Base-by-base conservation (phyloP, 169 alveolate species). In the Cryptosporidium canis region DNA sequence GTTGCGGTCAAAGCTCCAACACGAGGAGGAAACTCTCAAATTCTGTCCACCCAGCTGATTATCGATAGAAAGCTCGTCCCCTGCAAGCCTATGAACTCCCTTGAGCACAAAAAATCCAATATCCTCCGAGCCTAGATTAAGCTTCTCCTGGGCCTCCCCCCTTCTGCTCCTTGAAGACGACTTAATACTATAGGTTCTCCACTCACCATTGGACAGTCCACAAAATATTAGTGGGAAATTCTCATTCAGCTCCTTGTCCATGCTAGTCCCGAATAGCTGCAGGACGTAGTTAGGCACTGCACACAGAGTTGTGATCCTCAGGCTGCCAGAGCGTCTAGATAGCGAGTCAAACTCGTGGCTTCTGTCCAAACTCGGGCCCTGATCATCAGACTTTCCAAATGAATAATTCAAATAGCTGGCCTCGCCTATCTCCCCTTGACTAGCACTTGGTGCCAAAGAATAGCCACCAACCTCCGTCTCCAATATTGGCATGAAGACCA, bases 141-240 rank as follows among this genome's bases (percentile, higher is more conserved):
- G 7, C 21, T 24, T 55, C 33, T 37, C 35, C 44, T 77, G 65
- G 5, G 16, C 6, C 4, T 77, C 43, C 3, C 29, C 31, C 12
- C 43, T 77, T 35, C 14, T 51, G 14, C 18, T 39, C 56, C n/a
- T 71, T 27, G 9, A n/a, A 21, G 33, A 18, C 39, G 66, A 43
- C n/a, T 58, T 35, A 35, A 77, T 39, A 44, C 51, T 77, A 44
- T 77, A 77, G n/a, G 66, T 77, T 63, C 87, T 77, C 87, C 87
- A 77, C 41, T 77, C 87, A 24, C 72, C 72, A 77, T 77, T 77
- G 35, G 87, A 77, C 3, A 77, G 8, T 14, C 87, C 87, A 77
- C 87, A 77, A 37, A 56, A 55, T 24, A 77, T 53, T 9, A 61
- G 41, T 14, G 87, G 87, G 39, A 77, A 77, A 11, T 35, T 58